Base-by-base conservation (phyloP, 805 yeast genomes). In the Blastobotrys robertii region DNA sequence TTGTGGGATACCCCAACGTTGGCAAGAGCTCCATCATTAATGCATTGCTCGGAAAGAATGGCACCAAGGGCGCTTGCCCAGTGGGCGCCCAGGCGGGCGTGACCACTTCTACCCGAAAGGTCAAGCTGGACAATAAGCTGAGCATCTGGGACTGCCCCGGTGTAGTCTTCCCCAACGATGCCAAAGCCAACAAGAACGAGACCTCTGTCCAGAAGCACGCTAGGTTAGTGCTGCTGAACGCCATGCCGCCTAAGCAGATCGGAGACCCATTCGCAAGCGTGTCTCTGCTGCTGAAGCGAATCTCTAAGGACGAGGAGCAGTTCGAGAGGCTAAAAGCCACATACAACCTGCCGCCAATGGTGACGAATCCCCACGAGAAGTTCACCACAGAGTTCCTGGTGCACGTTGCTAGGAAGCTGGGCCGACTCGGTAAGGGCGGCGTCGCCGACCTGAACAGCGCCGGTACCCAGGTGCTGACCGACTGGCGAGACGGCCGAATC, bases 31-130 rank as follows among this genome's bases (percentile, higher is more conserved):
- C 96, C 13, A 82, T 92, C 45, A 92, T 90, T 58, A 90, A 90
- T 63, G 82, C 97, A 2, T 70, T 90, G 51, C 55, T 66, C 34
- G 73, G 84, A 42, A 79, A 92, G 64, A 94, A 84, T 60, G 80
- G 84, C 45, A 41, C 42, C 29, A 69, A 77, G 36, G 77, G 74
- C 54, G 90, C 88, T 9, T 92, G 97, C 60, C 97, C 98, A 11
- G 94, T 84, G 29, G 98, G 98, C 40, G 94, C 94, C 59, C 92
- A 84, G 66, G 97, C 98, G 2, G 98, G 98, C 60, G 92, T 92
- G 38, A 90, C 98, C 28, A 88, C 96, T 1, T 70, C 90, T 2
- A 68, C 92, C 61, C 77, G 97, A 66, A 94, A 87, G 62, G 87
- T 90, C 46, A 92, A 90, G 66, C 74, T 90, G 47, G 98, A 90